These are phyloP conservation scores for Astrothelium macrocarpum DNA, from an alignment of 495 filamentous ascomycete genomes.

Conservation along the genomic window DNA sequence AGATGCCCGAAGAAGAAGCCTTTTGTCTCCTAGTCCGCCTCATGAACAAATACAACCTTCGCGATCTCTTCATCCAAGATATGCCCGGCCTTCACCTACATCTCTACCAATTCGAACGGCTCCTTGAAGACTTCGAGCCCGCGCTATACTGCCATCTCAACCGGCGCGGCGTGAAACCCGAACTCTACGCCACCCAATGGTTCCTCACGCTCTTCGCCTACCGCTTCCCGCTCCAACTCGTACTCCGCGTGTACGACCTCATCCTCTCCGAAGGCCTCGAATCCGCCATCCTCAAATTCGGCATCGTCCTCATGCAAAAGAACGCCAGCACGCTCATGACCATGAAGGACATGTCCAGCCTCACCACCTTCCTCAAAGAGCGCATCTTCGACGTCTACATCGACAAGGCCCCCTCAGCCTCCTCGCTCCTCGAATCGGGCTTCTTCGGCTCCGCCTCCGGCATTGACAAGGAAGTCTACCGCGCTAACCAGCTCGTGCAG, in stretches of 20 bases:
- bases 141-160: conserved; percentile 91
- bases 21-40: conserved; percentile 86
- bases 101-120: conserved; percentile 88
- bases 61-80: conserved; percentile 88
- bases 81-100: conserved; percentile 94
- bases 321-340: conserved; percentile 68
- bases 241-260: conserved; percentile 92
- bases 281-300: conserved; percentile 82
- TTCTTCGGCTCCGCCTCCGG: conserved; percentile 85
- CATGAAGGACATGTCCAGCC: conserved; percentile 80
- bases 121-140: conserved; percentile 89
- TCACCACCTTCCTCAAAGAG: conserved; percentile 88
- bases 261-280: conserved; percentile 92
- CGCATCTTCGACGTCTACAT: conserved; percentile 94
- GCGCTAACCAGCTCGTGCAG: conserved; percentile 83
- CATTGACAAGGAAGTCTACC: conserved; percentile 89
- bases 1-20: conserved; percentile 97
- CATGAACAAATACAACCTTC: conserved; percentile 93
- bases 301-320: conserved; percentile 89
- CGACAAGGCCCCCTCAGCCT: conserved; percentile 77
- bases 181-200: conserved; percentile 97
- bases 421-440: conserved; percentile 83
- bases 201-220: conserved; percentile 99
- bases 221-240: conserved; percentile 91
- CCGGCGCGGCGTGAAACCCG: conserved; percentile 74